Evolutionary conservation across 306 rosid species (phyloP).

Genomic region (Cajanus cajan): DNA sequence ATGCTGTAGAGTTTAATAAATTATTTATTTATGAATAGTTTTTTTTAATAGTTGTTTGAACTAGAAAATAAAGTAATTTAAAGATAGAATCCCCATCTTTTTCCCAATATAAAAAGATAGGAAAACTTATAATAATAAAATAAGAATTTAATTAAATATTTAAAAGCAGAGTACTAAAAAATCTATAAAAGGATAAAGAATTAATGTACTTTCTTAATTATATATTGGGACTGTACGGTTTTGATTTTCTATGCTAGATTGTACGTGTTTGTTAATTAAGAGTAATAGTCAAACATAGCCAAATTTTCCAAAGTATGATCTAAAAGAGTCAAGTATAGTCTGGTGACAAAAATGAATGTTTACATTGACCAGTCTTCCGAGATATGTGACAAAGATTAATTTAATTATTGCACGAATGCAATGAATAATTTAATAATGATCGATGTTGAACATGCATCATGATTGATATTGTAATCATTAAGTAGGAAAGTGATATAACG

Average conservation of each 20-base stretch:
- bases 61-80: no score
- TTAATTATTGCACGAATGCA: not conserved
- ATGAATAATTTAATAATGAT: not conserved
- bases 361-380: not conserved
- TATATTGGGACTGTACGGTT: no score
- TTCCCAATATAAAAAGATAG: not conserved
- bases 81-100: not conserved
- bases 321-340: not conserved
- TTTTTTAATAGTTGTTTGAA: not conserved
- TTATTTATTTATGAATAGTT: no score
- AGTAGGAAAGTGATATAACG: no score
- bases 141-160: no score
- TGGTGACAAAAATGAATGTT: not conserved
- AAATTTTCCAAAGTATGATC: not conserved
- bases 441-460: not conserved
- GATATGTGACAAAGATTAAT: not conserved
- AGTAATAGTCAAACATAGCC: constrained; percentile 1
- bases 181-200: not conserved
- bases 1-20: no score
- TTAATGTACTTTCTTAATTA: not conserved
- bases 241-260: no score
- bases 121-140: not conserved
- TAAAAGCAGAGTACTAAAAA: not conserved
- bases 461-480: no score
- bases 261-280: not conserved